Percentiles rank a stretch among this genome's conserved stretches.
These are phyloP conservation scores for Suhomyces wounanorum DNA, from an alignment of 1,139 yeast species.

Conservation along the genomic window DNA sequence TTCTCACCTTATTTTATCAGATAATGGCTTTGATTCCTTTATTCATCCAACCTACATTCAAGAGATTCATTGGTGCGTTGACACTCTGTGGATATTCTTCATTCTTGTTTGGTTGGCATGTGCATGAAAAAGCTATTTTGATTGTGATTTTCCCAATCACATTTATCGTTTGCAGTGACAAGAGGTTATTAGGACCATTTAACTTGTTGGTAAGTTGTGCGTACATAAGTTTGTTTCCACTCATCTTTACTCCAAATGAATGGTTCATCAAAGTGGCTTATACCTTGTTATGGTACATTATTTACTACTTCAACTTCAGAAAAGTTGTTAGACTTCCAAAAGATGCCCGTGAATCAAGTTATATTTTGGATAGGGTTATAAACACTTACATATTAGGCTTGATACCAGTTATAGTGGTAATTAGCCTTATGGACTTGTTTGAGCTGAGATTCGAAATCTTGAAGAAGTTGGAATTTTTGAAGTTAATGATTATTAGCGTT, in stretches of 20 bases:
- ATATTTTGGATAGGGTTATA: conserved; percentile 71
- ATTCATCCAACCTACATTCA: conserved; percentile 70
- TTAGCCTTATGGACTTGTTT: conserved; percentile 59
- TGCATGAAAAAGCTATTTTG: conserved; percentile 94
- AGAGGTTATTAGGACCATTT: conserved; percentile 68
- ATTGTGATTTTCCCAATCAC: conserved; percentile 87
- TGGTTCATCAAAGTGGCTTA: conserved; percentile 75
- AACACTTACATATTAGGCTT: conserved; percentile 69
- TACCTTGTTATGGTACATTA: conserved; percentile 83
- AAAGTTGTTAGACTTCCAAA: conserved; percentile 63
- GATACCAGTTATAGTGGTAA: conserved; percentile 59
- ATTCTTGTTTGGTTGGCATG: conserved; percentile 97
- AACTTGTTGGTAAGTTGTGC: conserved; percentile 75
- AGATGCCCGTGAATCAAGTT: conserved; percentile 39
- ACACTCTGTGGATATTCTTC: conserved; percentile 91
- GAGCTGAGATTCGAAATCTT: conserved; percentile 52
- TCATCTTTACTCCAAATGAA: conserved; percentile 79
- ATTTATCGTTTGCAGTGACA: conserved; percentile 71
- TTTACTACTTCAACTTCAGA: conserved; percentile 70
- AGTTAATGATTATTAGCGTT: conserved; percentile 79
- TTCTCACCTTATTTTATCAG: conserved; percentile 81
- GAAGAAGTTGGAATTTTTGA: conserved; percentile 65
- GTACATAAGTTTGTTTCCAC: conserved; percentile 84
- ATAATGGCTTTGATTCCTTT: conserved; percentile 75
- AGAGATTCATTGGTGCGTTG: conserved; percentile 78